phyloP scores from a whole-genome alignment of 352 stramenopile species.

The Globisporangium rhizosaccharum region DNA sequence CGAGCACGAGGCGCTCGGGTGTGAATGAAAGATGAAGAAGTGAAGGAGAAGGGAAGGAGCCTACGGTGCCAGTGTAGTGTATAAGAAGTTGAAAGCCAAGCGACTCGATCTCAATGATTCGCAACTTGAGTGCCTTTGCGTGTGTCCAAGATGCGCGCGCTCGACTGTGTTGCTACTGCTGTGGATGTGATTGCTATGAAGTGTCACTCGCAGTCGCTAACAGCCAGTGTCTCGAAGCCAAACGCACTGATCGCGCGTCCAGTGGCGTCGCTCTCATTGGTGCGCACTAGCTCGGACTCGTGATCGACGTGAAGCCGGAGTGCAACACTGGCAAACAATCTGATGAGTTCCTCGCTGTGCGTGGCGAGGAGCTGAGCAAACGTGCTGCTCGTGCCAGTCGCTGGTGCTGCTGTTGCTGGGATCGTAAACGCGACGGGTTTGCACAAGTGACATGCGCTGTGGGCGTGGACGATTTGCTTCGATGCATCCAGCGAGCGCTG shows the following conservation, averaged over 20 bases:
- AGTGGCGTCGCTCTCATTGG: background rate
- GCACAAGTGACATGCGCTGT: constrained; percentile 9
- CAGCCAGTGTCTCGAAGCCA: too few relatives aligned
- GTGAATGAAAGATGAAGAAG: background rate
- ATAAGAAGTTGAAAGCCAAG: too few relatives aligned
- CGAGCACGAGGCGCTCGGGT: background rate
- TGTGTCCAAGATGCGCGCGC: too few relatives aligned
- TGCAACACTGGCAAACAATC: constrained; percentile 2
- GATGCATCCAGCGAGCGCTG: background rate
- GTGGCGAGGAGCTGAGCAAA: background rate
- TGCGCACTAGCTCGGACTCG: constrained; percentile 2
- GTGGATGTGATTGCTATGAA: background rate
- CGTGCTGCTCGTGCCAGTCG: background rate
- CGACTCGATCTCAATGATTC: too few relatives aligned
- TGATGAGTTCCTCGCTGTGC: background rate
- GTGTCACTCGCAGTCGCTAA: background rate
- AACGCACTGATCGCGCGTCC: too few relatives aligned
- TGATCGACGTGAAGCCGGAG: constrained; percentile 6
- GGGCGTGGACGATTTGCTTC: background rate
- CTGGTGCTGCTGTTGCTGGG: background rate
- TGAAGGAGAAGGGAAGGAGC: background rate
- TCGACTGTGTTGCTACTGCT: background rate
- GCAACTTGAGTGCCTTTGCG: too few relatives aligned
- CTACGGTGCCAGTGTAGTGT: background rate
- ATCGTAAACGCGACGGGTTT: constrained; percentile 1